Conservation (phyloP, 257 asterid species). For the Thymus quinquecostatus region DNA sequence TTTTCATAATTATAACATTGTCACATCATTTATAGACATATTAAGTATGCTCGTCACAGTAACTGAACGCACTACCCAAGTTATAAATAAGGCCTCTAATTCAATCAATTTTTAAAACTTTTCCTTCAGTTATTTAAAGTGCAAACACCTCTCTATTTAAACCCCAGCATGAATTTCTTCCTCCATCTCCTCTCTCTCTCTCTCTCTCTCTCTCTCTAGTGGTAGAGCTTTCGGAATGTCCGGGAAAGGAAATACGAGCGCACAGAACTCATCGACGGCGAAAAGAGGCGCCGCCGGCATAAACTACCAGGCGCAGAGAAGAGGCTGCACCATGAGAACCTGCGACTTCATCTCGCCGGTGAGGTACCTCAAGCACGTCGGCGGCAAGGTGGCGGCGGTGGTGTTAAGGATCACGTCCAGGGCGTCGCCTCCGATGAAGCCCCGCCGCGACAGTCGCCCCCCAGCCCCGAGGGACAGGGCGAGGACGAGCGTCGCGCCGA, state of each 20-base stretch:
- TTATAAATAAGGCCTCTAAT: no score
- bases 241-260: conserved; percentile 1
- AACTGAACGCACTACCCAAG: no score
- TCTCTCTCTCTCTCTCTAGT: conserved; percentile 16
- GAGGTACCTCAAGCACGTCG: conserved; percentile 40
- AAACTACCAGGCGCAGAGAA: conserved; percentile 23
- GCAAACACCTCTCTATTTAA: conserved; percentile 17
- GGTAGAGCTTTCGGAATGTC: conserved; percentile 24
- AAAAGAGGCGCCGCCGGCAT: conserved; percentile 4
- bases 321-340: conserved; percentile 35
- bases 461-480: conserved; percentile 25
- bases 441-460: conserved; percentile 5
- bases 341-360: conserved; percentile 43
- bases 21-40: no score
- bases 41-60: no score
- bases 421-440: conserved; percentile 17
- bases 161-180: not conserved
- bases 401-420: conserved; percentile 14
- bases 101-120: no score
- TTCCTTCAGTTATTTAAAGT: not conserved
- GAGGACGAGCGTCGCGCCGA: conserved; percentile 35
- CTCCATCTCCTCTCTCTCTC: conserved; percentile 30
- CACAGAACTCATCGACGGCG: conserved; percentile 19
- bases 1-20: no score
- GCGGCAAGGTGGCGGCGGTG: conserved; percentile 37